Base-by-base conservation (phyloP, 192 early-diverging fungal genomes). In the Podila epigama region DNA sequence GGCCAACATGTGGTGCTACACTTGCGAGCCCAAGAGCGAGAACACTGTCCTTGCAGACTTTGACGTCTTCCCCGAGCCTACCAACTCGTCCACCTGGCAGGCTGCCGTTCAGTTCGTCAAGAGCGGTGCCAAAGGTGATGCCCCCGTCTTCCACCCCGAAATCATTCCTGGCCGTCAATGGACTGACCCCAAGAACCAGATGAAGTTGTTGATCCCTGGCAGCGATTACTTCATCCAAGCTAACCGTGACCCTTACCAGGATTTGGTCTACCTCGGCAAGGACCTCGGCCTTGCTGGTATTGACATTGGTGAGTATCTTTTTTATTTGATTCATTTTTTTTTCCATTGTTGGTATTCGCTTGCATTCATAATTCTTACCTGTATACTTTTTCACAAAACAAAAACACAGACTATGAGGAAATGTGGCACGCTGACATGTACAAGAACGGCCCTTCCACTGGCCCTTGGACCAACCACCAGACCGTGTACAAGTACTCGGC, bases 1-100 rank as follows among this genome's bases (percentile, higher is more conserved):
- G 41, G 58, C 73, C 12, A 77, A 77, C 60, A 77, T 77, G 73
- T 77, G 73, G 73, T 77, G 73, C 61, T 77, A 77, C 66, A 77
- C 73, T 27, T 77, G 73, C 61, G 73, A 77, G 61, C 73, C 73
- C 56, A 13, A 77, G 66, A 64, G 60, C 35, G 66, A 77, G 61
- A 34, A 34, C 55, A 77, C 73, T 16, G 42, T 39, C 40, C 39
- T 77, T 11, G 66, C 73, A 4, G 66, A 68, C 50, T 77, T 77
- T 59, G 73, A 77, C 33, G 66, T 77, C 37, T 77, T 77, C 66
- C 73, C 73, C n/a, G 73, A 77, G 56, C 73, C 73, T 18, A 20
- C 60, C 44, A 60, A 63, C 60, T 68, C 66, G 20, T 1, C 66
- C 25, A 63, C 61, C 35, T 77, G 73, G 73, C 25, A 68, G 18